These are phyloP conservation scores for Platanus orientalis DNA, from an alignment of 164 flowering plant species.

Conservation along the genomic window DNA sequence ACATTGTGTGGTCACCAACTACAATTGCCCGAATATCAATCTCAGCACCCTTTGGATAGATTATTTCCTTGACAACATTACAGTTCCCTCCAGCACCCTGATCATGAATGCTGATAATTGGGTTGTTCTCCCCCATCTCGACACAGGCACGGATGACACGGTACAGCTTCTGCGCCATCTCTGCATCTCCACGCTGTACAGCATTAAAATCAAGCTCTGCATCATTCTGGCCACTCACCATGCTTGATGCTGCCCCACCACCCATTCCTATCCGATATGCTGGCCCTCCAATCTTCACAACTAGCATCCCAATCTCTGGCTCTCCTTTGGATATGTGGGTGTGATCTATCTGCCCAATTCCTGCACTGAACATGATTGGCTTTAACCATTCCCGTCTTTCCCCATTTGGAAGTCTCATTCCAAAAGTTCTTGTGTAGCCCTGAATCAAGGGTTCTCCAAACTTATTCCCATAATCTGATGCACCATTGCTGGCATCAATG, in stretches of 20 bases:
- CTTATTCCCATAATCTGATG: constrained; percentile 95
- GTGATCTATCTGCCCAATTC: constrained; percentile 93
- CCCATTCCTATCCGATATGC: constrained; percentile 99
- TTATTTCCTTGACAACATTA: constrained; percentile 94
- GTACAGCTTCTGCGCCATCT: constrained; percentile 94
- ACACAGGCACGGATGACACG: constrained; percentile 89
- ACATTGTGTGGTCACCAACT: constrained; percentile 94
- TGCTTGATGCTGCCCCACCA: constrained; percentile 96
- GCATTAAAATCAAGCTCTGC: constrained; percentile 96
- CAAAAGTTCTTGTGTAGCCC: constrained; percentile 87
- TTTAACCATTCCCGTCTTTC: constrained; percentile 93
- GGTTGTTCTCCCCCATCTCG: constrained; percentile 86
- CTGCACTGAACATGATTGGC: constrained; percentile 96
- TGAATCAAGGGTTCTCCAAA: constrained; percentile 97
- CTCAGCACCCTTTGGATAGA: constrained; percentile 86
- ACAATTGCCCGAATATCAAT: constrained; percentile 83
- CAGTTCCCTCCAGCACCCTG: constrained; percentile 99
- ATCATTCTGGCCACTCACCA: constrained; percentile 98
- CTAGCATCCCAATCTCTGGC: constrained; percentile 90
- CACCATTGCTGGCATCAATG: constrained; percentile 93
- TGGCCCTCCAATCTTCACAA: constrained; percentile 95
- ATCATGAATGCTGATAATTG: constrained; percentile 93
- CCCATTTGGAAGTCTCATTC: constrained; percentile 88
- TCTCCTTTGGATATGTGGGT: constrained; percentile 76
- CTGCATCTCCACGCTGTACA: constrained; percentile 97